Percentiles rank a stretch among this genome's conserved stretches.
These are phyloP conservation scores for Iodosphaeria phyllophila DNA, from an alignment of 2,329 filamentous ascomycete species.

Conservation along the genomic window DNA sequence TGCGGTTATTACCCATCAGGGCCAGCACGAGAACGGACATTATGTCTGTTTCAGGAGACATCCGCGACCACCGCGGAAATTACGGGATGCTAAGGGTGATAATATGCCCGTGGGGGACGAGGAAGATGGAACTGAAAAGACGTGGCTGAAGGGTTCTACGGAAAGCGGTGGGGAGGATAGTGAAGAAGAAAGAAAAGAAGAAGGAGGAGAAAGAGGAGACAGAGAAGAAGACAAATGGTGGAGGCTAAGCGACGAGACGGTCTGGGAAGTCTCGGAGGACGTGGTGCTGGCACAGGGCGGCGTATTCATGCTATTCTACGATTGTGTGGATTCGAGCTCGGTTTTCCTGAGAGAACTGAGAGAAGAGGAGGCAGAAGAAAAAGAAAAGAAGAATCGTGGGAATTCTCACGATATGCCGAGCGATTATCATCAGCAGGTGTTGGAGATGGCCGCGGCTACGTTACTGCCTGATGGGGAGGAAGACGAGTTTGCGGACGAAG, in stretches of 20 bases:
- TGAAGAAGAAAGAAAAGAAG: slow-evolving; percentile 4
- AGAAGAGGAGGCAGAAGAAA: too few species aligned
- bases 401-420: too few species aligned
- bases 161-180: slow-evolving; percentile 4
- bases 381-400: not conserved
- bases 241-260: slow-evolving; percentile 77
- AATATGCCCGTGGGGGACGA: slow-evolving; percentile 1
- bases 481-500: too few species aligned
- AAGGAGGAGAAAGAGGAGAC: slow-evolving; percentile 6
- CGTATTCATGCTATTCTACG: slow-evolving; percentile 97
- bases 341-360: too few species aligned
- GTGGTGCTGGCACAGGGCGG: slow-evolving; percentile 58
- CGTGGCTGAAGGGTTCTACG: slow-evolving; percentile 5
- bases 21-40: slow-evolving; percentile 85
- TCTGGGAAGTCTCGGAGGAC: slow-evolving; percentile 54
- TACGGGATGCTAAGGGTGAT: slow-evolving; percentile 1
- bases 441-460: too few species aligned
- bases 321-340: slow-evolving; percentile 40
- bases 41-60: slow-evolving; percentile 82
- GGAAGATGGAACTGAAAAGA: slow-evolving; percentile 6
- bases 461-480: too few species aligned
- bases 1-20: slow-evolving; percentile 76
- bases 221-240: slow-evolving; percentile 46
- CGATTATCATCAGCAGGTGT: too few species aligned
- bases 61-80: slow-evolving; percentile 14